These are phyloP conservation scores for Hymenoscyphus salicellus DNA, from an alignment of 2,329 filamentous ascomycete species.

Conservation along the genomic window DNA sequence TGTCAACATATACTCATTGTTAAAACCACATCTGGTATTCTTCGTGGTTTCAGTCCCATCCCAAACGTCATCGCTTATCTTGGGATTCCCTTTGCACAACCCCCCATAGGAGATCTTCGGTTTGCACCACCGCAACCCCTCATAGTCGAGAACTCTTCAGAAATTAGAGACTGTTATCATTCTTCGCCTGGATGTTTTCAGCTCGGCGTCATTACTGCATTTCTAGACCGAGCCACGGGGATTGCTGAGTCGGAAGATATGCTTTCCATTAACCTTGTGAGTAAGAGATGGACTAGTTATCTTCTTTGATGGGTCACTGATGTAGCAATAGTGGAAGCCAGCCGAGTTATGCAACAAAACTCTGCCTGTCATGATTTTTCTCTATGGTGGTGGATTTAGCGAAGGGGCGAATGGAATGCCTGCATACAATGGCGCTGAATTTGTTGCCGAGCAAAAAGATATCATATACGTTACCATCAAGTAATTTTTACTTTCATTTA, in stretches of 20 bases:
- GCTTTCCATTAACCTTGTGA: slow-evolving; percentile 5
- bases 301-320: no score
- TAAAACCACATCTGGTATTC: slow-evolving; percentile 3
- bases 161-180: background rate
- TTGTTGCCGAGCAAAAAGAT: slow-evolving; percentile 40
- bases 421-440: slow-evolving; percentile 41
- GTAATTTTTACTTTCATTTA: slow-evolving; percentile 30
- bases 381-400: slow-evolving; percentile 42
- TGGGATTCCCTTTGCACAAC: slow-evolving; percentile 5
- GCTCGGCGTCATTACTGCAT: background rate
- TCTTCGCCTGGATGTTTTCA: slow-evolving; percentile 4
- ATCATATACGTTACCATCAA: slow-evolving; percentile 44
- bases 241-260: slow-evolving; percentile 6
- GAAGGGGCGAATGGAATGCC: slow-evolving; percentile 40
- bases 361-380: slow-evolving; percentile 34
- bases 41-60: slow-evolving; percentile 2
- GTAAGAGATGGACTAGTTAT: background rate
- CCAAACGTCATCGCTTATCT: background rate
- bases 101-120: slow-evolving; percentile 5
- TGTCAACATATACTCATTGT: background rate
- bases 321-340: background rate
- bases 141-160: background rate
- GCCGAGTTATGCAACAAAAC: slow-evolving; percentile 19
- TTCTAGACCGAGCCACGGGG: slow-evolving; percentile 5
- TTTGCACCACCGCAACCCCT: slow-evolving; percentile 5